phyloP scores from a whole-genome alignment of 163 green algal species.

The Scenedesmus sp. region DNA sequence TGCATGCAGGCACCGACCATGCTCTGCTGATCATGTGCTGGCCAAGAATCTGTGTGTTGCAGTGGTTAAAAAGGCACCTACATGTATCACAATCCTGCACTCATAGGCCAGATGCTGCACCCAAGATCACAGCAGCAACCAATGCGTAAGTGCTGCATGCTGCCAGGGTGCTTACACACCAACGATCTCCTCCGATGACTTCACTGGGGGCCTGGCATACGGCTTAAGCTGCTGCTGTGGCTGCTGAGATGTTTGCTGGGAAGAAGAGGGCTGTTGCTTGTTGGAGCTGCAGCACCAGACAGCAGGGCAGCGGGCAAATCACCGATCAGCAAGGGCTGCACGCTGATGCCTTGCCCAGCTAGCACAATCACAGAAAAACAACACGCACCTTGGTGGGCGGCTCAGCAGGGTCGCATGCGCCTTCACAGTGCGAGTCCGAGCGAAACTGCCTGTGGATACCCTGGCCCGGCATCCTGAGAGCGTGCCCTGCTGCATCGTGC shows the following conservation, averaged over 20 bases:
- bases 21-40: not conserved
- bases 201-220: not conserved
- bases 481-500: not conserved
- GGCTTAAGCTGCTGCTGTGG: not conserved
- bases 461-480: not conserved
- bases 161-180: not conserved
- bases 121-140: not conserved
- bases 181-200: not conserved
- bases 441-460: conserved; percentile 6
- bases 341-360: not conserved
- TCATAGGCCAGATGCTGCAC: not conserved
- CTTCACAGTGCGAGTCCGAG: not conserved
- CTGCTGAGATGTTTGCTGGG: not conserved
- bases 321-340: not conserved
- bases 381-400: not conserved
- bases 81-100: not conserved
- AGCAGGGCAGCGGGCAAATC: not conserved
- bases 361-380: not conserved
- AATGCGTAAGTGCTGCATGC: not conserved
- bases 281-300: not conserved
- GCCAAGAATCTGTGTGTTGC: not conserved
- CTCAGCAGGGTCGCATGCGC: not conserved
- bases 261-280: not conserved
- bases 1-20: not conserved
- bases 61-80: not conserved